These are phyloP conservation scores for Extremus antarcticus DNA, from an alignment of 495 filamentous ascomycete species.

Conservation along the genomic window DNA sequence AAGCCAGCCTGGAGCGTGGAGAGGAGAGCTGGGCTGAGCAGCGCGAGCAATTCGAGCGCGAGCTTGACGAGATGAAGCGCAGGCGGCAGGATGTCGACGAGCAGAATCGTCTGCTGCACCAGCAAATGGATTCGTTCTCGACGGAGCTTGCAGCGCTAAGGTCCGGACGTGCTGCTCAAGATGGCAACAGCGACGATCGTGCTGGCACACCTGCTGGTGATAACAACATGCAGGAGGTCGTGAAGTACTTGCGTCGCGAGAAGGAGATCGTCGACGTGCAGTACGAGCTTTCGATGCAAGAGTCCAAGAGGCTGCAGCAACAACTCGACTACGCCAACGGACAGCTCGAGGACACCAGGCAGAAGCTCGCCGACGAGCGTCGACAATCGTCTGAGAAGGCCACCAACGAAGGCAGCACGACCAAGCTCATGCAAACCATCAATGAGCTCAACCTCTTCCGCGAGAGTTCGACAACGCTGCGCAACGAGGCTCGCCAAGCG, in stretches of 20 bases:
- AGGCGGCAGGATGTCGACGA: slow-evolving; percentile 68
- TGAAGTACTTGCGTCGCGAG: slow-evolving; percentile 82
- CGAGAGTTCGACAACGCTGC: slow-evolving; percentile 79
- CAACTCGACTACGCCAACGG: slow-evolving; percentile 77
- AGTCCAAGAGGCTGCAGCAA: slow-evolving; percentile 75
- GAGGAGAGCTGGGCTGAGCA: slow-evolving; percentile 82
- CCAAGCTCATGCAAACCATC: slow-evolving; percentile 82
- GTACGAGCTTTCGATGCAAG: slow-evolving; percentile 75
- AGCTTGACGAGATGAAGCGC: slow-evolving; percentile 64
- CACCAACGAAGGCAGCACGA: slow-evolving; percentile 60
- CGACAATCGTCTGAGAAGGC: slow-evolving; percentile 62
- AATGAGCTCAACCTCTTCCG: slow-evolving; percentile 91
- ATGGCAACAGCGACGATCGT: background rate
- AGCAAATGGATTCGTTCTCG: slow-evolving; percentile 74
- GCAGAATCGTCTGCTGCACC: slow-evolving; percentile 80
- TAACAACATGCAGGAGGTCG: slow-evolving; percentile 68
- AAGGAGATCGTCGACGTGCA: slow-evolving; percentile 97
- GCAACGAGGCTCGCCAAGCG: slow-evolving; percentile 71
- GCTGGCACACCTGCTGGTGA: slow-evolving; percentile 28
- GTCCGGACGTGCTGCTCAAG: slow-evolving; percentile 43
- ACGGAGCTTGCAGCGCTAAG: slow-evolving; percentile 67
- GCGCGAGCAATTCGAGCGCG: slow-evolving; percentile 67
- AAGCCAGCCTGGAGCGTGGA: slow-evolving; percentile 61
- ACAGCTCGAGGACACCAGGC: slow-evolving; percentile 72
- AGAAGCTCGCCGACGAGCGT: slow-evolving; percentile 82